Evolutionary conservation across 1,284 basidiomycete species (phyloP).

Genomic region (Omphalotus olearius): DNA sequence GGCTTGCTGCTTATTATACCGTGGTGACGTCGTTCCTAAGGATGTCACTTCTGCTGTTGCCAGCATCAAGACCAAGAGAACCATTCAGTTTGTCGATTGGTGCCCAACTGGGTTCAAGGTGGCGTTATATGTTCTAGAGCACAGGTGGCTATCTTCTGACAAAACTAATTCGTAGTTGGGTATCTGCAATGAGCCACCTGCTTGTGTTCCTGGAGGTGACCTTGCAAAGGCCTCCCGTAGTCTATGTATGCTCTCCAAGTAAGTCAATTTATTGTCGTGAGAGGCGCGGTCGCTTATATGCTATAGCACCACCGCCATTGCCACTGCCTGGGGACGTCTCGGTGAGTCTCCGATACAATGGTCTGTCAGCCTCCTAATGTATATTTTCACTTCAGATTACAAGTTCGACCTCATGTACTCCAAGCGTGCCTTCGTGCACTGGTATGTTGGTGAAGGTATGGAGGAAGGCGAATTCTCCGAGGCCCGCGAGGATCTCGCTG

Average conservation of each 20-base stretch:
- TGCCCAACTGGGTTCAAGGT: slow-evolving; percentile 97
- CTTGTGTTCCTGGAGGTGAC: slow-evolving; percentile 89
- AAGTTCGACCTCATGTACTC: slow-evolving; percentile 99
- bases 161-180: slow-evolving; percentile 60
- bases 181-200: slow-evolving; percentile 95
- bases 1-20: slow-evolving; percentile 88
- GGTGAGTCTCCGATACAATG: slow-evolving; percentile 36
- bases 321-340: slow-evolving; percentile 90
- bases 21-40: slow-evolving; percentile 97
- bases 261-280: slow-evolving; percentile 17
- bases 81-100: slow-evolving; percentile 98
- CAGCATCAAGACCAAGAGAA: slow-evolving; percentile 94
- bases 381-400: slow-evolving; percentile 57
- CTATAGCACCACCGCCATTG: slow-evolving; percentile 86
- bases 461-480: slow-evolving; percentile 99
- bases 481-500: slow-evolving; percentile 95
- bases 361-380: not conserved
- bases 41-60: slow-evolving; percentile 93
- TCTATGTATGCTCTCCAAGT: slow-evolving; percentile 95
- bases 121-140: slow-evolving; percentile 40
- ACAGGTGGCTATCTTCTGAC: not conserved
- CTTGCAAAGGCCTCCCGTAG: slow-evolving; percentile 93
- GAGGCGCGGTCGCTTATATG: slow-evolving; percentile 2
- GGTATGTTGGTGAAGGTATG: slow-evolving; percentile 99
- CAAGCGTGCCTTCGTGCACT: slow-evolving; percentile 95